Percentiles rank a stretch among this genome's conserved stretches.
Evolutionary conservation across 257 asterid genomes (phyloP).

Genomic region (Capsicum rhomboideum): DNA sequence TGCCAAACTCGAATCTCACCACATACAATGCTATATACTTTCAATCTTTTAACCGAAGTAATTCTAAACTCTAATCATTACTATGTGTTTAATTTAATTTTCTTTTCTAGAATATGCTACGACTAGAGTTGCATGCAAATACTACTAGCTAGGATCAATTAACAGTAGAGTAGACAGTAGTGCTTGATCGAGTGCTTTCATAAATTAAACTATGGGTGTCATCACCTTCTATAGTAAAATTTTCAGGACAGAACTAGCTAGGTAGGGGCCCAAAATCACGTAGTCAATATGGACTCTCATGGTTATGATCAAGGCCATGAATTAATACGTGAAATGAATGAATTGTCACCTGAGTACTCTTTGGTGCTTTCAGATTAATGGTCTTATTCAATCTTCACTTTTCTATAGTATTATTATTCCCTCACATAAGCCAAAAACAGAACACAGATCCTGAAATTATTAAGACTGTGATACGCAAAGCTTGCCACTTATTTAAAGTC

Average conservation of each 20-base stretch:
- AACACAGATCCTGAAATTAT: conserved; percentile 19
- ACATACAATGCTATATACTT: no score
- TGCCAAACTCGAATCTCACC: no score
- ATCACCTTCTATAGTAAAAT: neutral
- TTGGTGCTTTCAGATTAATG: neutral
- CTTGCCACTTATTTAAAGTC: conserved; percentile 19
- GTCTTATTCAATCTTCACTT: neutral
- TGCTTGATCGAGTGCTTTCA: neutral
- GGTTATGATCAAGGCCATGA: neutral
- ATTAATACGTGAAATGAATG: neutral
- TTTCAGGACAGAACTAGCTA: neutral
- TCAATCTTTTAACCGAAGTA: no score
- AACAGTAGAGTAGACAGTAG: neutral
- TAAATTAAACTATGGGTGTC: neutral
- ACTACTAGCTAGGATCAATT: neutral
- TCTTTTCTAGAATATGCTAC: neutral
- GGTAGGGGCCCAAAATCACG: neutral
- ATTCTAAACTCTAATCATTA: neutral
- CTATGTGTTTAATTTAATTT: neutral
- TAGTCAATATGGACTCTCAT: neutral
- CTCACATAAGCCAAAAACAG: neutral
- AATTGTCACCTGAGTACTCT: neutral
- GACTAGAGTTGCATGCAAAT: neutral
- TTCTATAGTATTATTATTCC: neutral
- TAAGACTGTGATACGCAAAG: neutral